phyloP scores from a whole-genome alignment of 2,329 filamentous ascomycete genomes.

The Verticillium nonalfalfae region DNA sequence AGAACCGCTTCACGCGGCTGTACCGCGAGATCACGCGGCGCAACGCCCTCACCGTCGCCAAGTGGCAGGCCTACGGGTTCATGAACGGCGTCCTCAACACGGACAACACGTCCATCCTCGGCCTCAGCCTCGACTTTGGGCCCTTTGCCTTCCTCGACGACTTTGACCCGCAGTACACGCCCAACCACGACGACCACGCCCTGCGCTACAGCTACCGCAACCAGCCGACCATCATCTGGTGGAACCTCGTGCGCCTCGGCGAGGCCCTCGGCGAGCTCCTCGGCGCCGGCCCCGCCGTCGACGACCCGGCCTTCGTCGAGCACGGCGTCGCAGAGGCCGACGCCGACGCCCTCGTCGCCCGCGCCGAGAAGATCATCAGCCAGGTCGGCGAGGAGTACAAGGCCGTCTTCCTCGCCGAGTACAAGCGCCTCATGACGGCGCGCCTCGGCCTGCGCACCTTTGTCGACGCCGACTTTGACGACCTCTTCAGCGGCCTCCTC shows the following conservation, averaged over 20 bases:
- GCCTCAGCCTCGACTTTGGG: slow-evolving; percentile 88
- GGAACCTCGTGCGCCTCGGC: slow-evolving; percentile 89
- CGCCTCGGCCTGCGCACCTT: slow-evolving; percentile 69
- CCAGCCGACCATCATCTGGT: slow-evolving; percentile 96
- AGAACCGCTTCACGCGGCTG: slow-evolving; percentile 82
- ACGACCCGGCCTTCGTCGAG: slow-evolving; percentile 63
- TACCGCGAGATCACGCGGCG: slow-evolving; percentile 82
- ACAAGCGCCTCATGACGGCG: slow-evolving; percentile 75
- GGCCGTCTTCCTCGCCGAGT: slow-evolving; percentile 79
- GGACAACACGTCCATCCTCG: slow-evolving; percentile 89
- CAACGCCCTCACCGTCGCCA: slow-evolving; percentile 82
- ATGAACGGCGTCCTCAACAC: slow-evolving; percentile 98
- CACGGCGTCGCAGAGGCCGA: slow-evolving; percentile 67
- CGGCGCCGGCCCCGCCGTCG: slow-evolving; percentile 66
- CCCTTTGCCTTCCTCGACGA: slow-evolving; percentile 98
- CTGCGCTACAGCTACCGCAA: slow-evolving; percentile 89
- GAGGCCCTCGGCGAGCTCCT: slow-evolving; percentile 86
- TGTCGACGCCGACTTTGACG: slow-evolving; percentile 70
- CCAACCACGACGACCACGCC: slow-evolving; percentile 90
- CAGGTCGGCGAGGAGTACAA: slow-evolving; percentile 83
- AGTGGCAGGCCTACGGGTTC: slow-evolving; percentile 98
- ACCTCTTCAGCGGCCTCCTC: slow-evolving; percentile 73
- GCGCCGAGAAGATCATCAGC: slow-evolving; percentile 79
- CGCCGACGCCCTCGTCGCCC: slow-evolving; percentile 62
- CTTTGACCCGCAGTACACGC: slow-evolving; percentile 90